Evolutionary conservation across 1,284 basidiomycete species (phyloP).

Genomic region (Naganishia cerealis): DNA sequence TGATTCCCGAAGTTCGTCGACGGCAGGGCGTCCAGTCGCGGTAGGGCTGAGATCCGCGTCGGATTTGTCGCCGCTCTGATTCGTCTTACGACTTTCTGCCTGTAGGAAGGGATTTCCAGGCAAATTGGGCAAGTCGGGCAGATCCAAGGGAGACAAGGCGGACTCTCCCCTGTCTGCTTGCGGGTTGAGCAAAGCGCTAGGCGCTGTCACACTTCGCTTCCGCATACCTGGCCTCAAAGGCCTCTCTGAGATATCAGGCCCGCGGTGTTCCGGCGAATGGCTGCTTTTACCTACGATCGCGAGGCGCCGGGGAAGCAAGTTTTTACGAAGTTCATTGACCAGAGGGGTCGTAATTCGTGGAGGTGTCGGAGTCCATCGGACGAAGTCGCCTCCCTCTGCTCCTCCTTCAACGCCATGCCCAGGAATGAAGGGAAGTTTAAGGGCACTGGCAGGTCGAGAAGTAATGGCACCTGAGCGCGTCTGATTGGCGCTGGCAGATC

Average conservation of each 20-base stretch:
- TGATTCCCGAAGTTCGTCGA: neutral
- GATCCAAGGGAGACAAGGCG: neutral
- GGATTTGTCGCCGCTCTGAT: neutral
- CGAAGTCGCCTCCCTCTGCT: neutral
- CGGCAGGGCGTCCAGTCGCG: neutral
- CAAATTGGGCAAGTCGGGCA: neutral
- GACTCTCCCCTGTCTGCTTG: slow-evolving; percentile 4
- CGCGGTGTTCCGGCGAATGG: neutral
- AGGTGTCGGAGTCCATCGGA: slow-evolving; percentile 3
- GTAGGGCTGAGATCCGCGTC: neutral
- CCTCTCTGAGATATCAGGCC: neutral
- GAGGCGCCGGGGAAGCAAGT: slow-evolving; percentile 8
- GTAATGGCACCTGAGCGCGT: neutral
- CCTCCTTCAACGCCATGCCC: neutral
- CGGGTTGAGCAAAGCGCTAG: neutral
- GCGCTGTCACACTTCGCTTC: slow-evolving; percentile 8
- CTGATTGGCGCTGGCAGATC: neutral
- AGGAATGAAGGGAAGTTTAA: neutral
- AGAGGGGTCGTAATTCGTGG: slow-evolving; percentile 5
- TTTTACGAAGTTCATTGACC: slow-evolving; percentile 1
- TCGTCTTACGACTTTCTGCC: neutral
- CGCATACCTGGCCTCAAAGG: neutral
- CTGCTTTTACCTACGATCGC: neutral
- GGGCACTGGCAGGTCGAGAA: neutral
- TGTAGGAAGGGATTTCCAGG: neutral